These are phyloP conservation scores for Mortierella sp. DNA, from an alignment of 371 early-diverging fungal species.

Conservation along the genomic window DNA sequence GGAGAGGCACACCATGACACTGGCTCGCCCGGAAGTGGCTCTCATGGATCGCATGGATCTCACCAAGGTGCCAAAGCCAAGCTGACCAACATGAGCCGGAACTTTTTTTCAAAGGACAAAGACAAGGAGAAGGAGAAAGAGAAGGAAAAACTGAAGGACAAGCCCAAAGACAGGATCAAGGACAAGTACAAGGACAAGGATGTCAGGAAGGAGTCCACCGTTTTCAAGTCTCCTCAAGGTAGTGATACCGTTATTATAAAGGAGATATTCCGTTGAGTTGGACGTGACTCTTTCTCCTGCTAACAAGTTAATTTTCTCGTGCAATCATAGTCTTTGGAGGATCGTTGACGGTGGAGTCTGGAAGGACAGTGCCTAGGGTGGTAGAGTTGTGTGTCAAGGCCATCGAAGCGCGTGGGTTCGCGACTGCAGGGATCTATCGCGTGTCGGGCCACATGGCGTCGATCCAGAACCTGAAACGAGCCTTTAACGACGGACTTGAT, in stretches of 20 bases:
- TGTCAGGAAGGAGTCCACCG: background rate
- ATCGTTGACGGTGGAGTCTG: constrained; percentile 61
- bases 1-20: constrained; percentile 13
- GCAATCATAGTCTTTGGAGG: constrained; percentile 76
- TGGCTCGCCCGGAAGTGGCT: constrained; percentile 18
- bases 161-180: constrained; percentile 33
- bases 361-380: constrained; percentile 70
- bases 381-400: constrained; percentile 76
- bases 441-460: constrained; percentile 83
- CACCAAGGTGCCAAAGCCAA: constrained; percentile 37
- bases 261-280: background rate
- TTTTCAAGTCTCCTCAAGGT: constrained; percentile 16
- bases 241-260: background rate
- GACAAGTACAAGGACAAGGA: constrained; percentile 43
- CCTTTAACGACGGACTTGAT: constrained; percentile 68
- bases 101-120: constrained; percentile 57
- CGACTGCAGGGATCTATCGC: constrained; percentile 85
- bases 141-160: constrained; percentile 27
- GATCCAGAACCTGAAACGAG: constrained; percentile 75
- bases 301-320: constrained; percentile 13
- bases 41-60: background rate
- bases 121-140: constrained; percentile 45
- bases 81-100: constrained; percentile 52
- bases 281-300: background rate
- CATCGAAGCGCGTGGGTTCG: constrained; percentile 75